These are phyloP conservation scores for Microglena sp. DNA, from an alignment of 139 green algal genomes.

Conservation along the genomic window DNA sequence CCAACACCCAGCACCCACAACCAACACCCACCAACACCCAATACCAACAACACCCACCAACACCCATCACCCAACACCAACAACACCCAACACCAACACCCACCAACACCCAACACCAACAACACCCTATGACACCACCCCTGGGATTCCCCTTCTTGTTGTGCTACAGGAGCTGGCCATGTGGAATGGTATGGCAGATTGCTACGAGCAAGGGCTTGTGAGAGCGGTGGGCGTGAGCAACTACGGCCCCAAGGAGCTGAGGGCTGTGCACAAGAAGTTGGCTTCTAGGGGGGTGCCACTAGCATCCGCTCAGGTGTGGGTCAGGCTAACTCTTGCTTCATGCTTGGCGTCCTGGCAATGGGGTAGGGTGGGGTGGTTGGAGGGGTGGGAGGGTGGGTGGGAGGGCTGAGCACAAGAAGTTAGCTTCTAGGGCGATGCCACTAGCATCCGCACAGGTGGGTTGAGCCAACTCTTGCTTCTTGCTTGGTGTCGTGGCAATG, in stretches of 20 bases:
- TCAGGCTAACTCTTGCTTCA: too few species aligned
- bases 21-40: too few species aligned
- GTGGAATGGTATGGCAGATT: constrained; percentile 65
- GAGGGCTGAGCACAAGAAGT: too few species aligned
- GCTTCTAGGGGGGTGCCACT: constrained; percentile 64
- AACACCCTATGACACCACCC: neutral
- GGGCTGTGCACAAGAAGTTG: constrained; percentile 56
- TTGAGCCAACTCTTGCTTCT: too few species aligned
- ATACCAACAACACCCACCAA: too few species aligned
- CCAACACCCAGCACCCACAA: too few species aligned
- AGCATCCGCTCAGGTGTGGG: constrained; percentile 70
- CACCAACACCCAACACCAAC: neutral
- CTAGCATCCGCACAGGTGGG: too few species aligned
- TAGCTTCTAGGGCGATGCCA: too few species aligned
- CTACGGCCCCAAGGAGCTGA: constrained; percentile 64
- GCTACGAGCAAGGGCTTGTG: constrained; percentile 64
- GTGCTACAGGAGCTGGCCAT: constrained; percentile 53
- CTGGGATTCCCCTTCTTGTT: neutral
- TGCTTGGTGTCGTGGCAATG: too few species aligned
- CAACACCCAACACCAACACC: neutral
- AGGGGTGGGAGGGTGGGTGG: neutral
- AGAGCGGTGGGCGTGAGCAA: constrained; percentile 61
- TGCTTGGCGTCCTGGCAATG: too few species aligned
- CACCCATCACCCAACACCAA: neutral
- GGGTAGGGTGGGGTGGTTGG: too few species aligned